A percentile compares a stretch with the other conserved stretches of the same genome.
phyloP scores from a whole-genome alignment of 345 rosid genomes.

The Abelmoschus esculentus region DNA sequence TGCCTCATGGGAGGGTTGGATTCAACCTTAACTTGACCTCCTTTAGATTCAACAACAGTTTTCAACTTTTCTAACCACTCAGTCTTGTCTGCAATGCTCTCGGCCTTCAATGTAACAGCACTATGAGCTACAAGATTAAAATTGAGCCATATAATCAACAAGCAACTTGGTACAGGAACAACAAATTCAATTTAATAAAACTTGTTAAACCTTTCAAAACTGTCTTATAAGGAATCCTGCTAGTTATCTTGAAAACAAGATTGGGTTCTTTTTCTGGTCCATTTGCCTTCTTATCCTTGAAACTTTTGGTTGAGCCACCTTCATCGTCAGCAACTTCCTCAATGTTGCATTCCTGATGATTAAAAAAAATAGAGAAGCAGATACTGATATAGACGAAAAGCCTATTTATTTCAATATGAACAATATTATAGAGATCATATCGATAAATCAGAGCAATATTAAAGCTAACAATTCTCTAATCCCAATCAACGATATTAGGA shows the following conservation, averaged over 20 bases:
- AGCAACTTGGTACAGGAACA: background rate
- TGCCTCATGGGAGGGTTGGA: slow-evolving; percentile 60
- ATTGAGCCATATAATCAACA: slow-evolving; percentile 4
- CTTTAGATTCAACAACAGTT: slow-evolving; percentile 51
- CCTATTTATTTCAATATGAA: background rate
- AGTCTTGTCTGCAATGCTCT: slow-evolving; percentile 65
- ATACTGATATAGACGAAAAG: background rate
- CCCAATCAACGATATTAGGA: background rate
- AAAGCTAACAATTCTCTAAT: background rate
- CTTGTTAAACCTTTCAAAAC: slow-evolving; percentile 65
- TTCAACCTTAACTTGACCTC: slow-evolving; percentile 61
- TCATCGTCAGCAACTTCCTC: slow-evolving; percentile 82
- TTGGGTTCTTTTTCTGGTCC: slow-evolving; percentile 64
- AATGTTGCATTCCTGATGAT: slow-evolving; percentile 73
- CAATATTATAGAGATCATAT: background rate
- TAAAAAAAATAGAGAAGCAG: slow-evolving; percentile 9
- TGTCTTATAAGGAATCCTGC: slow-evolving; percentile 89
- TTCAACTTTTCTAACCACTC: slow-evolving; percentile 86
- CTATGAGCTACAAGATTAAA: slow-evolving; percentile 71
- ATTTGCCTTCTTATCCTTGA: slow-evolving; percentile 79
- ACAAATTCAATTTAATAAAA: slow-evolving; percentile 13
- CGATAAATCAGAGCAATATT: background rate
- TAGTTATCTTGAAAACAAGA: slow-evolving; percentile 71
- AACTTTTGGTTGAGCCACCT: slow-evolving; percentile 61
- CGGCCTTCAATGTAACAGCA: slow-evolving; percentile 79